Evolutionary conservation across 2,329 filamentous ascomycete genomes (phyloP), one percentile per base, ranked within the genome.

Genomic region (Colletotrichum lindemuthianum): DNA sequence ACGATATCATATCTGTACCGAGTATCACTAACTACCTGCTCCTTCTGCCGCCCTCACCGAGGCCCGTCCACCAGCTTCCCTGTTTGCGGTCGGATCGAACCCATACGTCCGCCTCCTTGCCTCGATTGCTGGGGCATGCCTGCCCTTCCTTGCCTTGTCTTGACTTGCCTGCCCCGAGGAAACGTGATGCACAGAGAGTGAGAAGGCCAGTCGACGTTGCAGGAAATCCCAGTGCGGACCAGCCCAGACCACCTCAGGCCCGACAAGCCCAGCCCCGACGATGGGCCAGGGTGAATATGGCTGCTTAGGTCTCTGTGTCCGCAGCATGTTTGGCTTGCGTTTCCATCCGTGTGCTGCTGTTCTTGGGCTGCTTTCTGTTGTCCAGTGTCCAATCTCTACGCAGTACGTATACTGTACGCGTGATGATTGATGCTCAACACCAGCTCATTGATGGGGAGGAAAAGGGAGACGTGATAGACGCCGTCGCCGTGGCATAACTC

Each of bases 191-290:
- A 24, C 24, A 24, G 24, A 24, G 24, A 4, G 24, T 24, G 24
- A 24, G 24, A 4, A 24, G 24, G 24, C 24, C 59, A 63, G 48
- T 51, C 16, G 33, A 58, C 47, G 33, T 50, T 51, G 47, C 39
- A 34, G 53, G 41, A 52, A 45, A 41, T 16, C 45, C 45, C 39
- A 40, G 47, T 51, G 53, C 53, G n/a, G 45, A 58, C 53, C 53
- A 32, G 40, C 44, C 47, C 45, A 58, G 37, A 55, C 52, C 54
- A 33, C 51, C 13, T 13, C 37, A 34, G 39, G 37, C 16, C 16
- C 24, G 45, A 11, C 36, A 43, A 63, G 60, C 44, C 55, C 40
- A 15, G 55, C 9, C 36, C 39, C n/a, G 32, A 34, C 9, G 13
- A 61, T 24, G 4, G 13, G 39, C 9, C 39, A 40, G 13, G 39